Evolutionary conservation across 2,329 filamentous ascomycete genomes (phyloP), one percentile per base, ranked within the genome.

Genomic region (Davidsoniella eucalypti): DNA sequence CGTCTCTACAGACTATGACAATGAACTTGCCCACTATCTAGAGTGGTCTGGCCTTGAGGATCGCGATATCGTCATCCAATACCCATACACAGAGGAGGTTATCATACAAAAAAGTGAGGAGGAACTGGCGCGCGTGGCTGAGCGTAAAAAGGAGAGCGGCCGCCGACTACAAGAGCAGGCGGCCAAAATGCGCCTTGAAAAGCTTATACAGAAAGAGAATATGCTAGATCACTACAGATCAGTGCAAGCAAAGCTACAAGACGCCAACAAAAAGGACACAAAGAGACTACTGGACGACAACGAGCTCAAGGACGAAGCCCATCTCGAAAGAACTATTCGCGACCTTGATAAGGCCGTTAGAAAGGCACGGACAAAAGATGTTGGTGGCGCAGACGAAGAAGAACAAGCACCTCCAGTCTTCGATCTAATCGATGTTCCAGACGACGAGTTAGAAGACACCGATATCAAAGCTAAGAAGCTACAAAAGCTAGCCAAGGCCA

Each of bases 181-280:
- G 0, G 90, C 90, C 8, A 96, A 94, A 65, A 94, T 95, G 87
- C 82, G 92, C 6, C 69, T 98, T 0, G 92, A 98, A 56, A 94
- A 94, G 59, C 71, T 98, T 44, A 86, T 96, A 62, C 84, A 85
- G 60, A 98, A 98, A 65, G 92, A 98, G 65, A 80, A 94, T 61
- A 88, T 96, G 61, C 69, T 96, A 1, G 88, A 94, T 57, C 95
- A 94, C 64, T 95, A 88, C 70, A 87, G 87, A 61, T 78, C 87
- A 53, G 68, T 98, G 3, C 87, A 93, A 60, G 64, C 69, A 33
- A 78, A 78, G 55, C 70, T 95, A 8, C 74, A 72, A 1, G 78
- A 82, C 21, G 77, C 85, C 57, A 88, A 81, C 42, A 98, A 96
- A 67, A 96, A 96, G 64, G 92, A 96, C 61, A 81, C 79, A 2